Percentiles rank a stretch among this genome's conserved stretches.
phyloP scores from a whole-genome alignment of 1,284 basidiomycete genomes.

The Heliocybe sulcata region DNA sequence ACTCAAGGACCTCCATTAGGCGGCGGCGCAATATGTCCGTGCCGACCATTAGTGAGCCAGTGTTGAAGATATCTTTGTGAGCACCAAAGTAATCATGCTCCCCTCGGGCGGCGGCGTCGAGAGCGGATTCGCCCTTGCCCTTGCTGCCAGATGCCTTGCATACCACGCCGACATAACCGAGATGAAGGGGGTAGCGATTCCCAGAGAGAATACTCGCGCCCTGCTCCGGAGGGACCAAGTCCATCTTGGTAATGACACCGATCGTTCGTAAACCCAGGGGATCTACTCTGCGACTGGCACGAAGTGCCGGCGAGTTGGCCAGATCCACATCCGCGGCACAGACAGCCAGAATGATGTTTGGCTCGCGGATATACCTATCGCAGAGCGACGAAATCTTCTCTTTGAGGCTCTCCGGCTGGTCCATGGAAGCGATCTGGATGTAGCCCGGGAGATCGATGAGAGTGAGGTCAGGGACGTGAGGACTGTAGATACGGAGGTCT shows the following conservation, averaged over 20 bases:
- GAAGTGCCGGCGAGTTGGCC: slow-evolving; percentile 93
- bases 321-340: slow-evolving; percentile 98
- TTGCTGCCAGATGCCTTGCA: slow-evolving; percentile 64
- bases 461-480: slow-evolving; percentile 93
- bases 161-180: slow-evolving; percentile 98
- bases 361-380: slow-evolving; percentile 95
- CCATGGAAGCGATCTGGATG: slow-evolving; percentile 91
- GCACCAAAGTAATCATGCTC: slow-evolving; percentile 81
- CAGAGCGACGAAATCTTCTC: slow-evolving; percentile 89
- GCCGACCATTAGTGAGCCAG: slow-evolving; percentile 76
- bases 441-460: slow-evolving; percentile 98
- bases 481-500: slow-evolving; percentile 93
- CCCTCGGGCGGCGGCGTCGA: slow-evolving; percentile 52
- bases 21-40: slow-evolving; percentile 85
- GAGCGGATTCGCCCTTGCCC: slow-evolving; percentile 33
- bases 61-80: slow-evolving; percentile 70
- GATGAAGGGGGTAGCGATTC: slow-evolving; percentile 93
- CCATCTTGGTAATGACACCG: slow-evolving; percentile 99
- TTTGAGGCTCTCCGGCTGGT: slow-evolving; percentile 93
- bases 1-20: slow-evolving; percentile 95
- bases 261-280: slow-evolving; percentile 93
- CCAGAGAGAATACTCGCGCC: slow-evolving; percentile 82
- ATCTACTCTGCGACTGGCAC: slow-evolving; percentile 91
- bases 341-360: slow-evolving; percentile 96
- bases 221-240: slow-evolving; percentile 82